Conservation (phyloP, 2,329 filamentous ascomycete species). For the Thielaviopsis populi region DNA sequence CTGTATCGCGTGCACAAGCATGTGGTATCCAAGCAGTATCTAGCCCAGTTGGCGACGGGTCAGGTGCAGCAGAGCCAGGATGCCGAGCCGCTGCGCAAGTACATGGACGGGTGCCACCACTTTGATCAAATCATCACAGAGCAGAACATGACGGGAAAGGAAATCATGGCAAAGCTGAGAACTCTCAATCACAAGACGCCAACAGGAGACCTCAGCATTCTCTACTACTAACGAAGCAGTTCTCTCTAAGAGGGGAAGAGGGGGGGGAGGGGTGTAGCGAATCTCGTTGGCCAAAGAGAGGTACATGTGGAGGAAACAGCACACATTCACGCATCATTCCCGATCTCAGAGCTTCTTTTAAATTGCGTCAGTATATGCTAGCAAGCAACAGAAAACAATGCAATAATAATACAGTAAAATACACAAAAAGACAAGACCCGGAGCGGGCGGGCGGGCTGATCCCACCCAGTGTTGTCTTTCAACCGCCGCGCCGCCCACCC, state of each 20-base stretch:
- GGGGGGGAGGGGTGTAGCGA: no score
- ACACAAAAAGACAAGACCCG: neutral
- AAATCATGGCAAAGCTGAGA: constrained; percentile 55
- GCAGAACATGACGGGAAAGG: constrained; percentile 51
- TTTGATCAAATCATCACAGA: constrained; percentile 77
- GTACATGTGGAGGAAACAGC: constrained; percentile 4
- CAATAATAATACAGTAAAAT: constrained; percentile 11
- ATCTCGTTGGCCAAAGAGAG: neutral
- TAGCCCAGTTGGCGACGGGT: constrained; percentile 41
- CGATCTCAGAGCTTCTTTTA: neutral
- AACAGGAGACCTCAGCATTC: constrained; percentile 37
- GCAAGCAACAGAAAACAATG: neutral
- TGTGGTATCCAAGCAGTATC: constrained; percentile 52
- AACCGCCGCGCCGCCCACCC: neutral
- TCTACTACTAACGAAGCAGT: constrained; percentile 31
- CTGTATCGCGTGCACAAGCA: constrained; percentile 89
- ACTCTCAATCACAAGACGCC: constrained; percentile 32
- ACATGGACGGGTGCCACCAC: constrained; percentile 58
- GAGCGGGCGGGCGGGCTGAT: no score
- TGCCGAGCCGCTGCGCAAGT: constrained; percentile 44
- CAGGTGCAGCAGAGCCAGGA: constrained; percentile 29
- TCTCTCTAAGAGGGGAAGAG: neutral
- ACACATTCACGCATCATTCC: neutral
- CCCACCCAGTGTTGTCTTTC: neutral
- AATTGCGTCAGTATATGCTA: neutral